These are phyloP conservation scores for Lepiota brunneoincarnata DNA, from an alignment of 768 basidiomycete genomes.

Conservation along the genomic window DNA sequence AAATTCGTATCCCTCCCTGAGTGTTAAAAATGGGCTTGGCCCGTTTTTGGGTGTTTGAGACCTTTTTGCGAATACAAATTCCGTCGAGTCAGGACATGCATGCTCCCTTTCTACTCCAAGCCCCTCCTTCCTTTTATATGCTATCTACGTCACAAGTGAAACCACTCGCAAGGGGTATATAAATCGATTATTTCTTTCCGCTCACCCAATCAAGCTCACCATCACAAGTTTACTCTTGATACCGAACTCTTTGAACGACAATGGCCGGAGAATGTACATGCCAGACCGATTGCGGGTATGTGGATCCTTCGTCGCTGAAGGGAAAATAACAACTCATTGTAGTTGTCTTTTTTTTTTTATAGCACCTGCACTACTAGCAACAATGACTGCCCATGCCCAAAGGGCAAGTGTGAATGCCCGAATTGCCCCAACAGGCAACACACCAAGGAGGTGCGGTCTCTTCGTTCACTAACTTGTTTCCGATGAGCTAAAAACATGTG, in stretches of 20 bases:
- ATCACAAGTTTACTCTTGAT: background rate
- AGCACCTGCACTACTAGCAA: constrained; percentile 1
- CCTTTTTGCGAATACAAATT: too few species aligned
- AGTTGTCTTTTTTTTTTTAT: too few species aligned
- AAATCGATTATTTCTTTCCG: background rate
- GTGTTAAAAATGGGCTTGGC: too few species aligned
- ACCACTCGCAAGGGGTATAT: too few species aligned
- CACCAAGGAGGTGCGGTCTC: background rate
- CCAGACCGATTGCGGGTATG: constrained; percentile 3
- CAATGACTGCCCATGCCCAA: constrained; percentile 2
- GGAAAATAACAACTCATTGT: background rate
- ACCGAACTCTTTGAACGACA: background rate
- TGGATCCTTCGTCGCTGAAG: constrained; percentile 15
- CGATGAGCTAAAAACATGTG: too few species aligned
- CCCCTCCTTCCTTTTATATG: too few species aligned
- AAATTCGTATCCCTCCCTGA: too few species aligned
- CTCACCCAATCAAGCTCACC: background rate
- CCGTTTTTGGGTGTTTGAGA: too few species aligned
- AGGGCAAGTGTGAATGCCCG: background rate
- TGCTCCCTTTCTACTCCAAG: too few species aligned
- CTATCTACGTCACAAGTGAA: too few species aligned
- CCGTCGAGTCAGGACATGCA: too few species aligned
- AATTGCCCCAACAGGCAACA: constrained; percentile 8
- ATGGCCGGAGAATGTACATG: constrained; percentile 5
- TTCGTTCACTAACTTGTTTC: too few species aligned